Evolutionary conservation across 495 filamentous ascomycete species (phyloP).

Genomic region (Opeltia flavorubescens): DNA sequence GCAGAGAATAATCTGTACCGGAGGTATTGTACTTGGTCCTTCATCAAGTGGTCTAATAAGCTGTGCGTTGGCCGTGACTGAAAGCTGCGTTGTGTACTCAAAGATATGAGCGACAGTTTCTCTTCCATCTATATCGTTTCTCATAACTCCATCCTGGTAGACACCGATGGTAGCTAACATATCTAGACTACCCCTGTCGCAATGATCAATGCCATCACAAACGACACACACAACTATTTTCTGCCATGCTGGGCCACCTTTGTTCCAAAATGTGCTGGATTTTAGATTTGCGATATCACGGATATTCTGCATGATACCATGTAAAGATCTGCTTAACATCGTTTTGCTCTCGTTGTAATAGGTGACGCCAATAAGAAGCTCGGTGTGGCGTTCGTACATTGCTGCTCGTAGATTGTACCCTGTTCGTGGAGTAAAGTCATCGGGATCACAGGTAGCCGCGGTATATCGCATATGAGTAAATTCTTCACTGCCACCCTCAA

Average conservation of each 20-base stretch:
- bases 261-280: conserved; percentile 99
- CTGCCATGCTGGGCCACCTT: conserved; percentile 96
- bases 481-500: conserved; percentile 87
- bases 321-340: conserved; percentile 78
- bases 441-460: conserved; percentile 96
- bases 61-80: conserved; percentile 89
- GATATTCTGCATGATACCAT: conserved; percentile 98
- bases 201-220: conserved; percentile 95
- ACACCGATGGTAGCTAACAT: conserved; percentile 87
- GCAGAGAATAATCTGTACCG: conserved; percentile 98
- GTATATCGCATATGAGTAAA: conserved; percentile 99
- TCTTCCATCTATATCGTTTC: conserved; percentile 94
- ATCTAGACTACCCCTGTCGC: conserved; percentile 89
- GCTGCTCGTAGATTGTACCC: conserved; percentile 95
- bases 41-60: conserved; percentile 88
- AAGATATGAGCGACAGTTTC: conserved; percentile 95
- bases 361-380: conserved; percentile 91
- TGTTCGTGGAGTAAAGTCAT: conserved; percentile 98
- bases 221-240: conserved; percentile 98
- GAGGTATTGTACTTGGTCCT: conserved; percentile 67
- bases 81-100: conserved; percentile 97
- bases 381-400: conserved; percentile 98
- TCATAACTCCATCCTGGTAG: conserved; percentile 97
- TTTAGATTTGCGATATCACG: conserved; percentile 96
- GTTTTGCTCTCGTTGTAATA: conserved; percentile 99